phyloP scores from a whole-genome alignment of 1,284 basidiomycete genomes.

The Moesziomyces antarcticus region DNA sequence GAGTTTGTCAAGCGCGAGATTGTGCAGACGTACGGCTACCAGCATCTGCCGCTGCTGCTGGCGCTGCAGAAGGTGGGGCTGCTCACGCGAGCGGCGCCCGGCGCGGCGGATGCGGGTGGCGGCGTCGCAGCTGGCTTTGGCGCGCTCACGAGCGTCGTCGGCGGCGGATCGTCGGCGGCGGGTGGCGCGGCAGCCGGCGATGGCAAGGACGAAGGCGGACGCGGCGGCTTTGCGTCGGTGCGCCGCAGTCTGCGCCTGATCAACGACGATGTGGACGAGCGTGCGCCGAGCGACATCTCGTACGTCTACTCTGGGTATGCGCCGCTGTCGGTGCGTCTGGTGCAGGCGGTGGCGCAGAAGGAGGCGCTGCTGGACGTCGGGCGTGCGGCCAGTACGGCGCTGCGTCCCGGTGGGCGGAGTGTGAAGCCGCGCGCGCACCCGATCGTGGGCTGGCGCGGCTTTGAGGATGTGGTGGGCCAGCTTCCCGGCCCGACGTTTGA shows the following conservation, averaged over 20 bases:
- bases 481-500: slow-evolving; percentile 90
- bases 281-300: slow-evolving; percentile 85
- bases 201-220: slow-evolving; percentile 31
- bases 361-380: slow-evolving; percentile 76
- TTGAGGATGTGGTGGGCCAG: slow-evolving; percentile 85
- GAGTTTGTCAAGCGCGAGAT: slow-evolving; percentile 92
- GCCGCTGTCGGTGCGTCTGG: slow-evolving; percentile 87
- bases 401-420: not conserved
- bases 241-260: slow-evolving; percentile 89
- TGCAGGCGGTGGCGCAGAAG: slow-evolving; percentile 91
- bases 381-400: slow-evolving; percentile 8
- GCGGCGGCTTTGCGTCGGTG: slow-evolving; percentile 75
- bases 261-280: slow-evolving; percentile 83
- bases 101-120: not conserved
- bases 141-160: slow-evolving; percentile 40
- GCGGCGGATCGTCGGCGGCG: slow-evolving; percentile 10
- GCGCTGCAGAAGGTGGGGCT: slow-evolving; percentile 80
- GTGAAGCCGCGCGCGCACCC: slow-evolving; percentile 75
- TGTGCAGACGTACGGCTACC: slow-evolving; percentile 93
- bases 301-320: slow-evolving; percentile 98
- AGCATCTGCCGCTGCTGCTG: slow-evolving; percentile 84
- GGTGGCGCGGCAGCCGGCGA: slow-evolving; percentile 9
- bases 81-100: slow-evolving; percentile 60
- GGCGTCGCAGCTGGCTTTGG: slow-evolving; percentile 19
- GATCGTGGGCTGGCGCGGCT: slow-evolving; percentile 94